Evolutionary conservation across 2,329 filamentous ascomycete species (phyloP).

Genomic region (Aureobasidium zeae): DNA sequence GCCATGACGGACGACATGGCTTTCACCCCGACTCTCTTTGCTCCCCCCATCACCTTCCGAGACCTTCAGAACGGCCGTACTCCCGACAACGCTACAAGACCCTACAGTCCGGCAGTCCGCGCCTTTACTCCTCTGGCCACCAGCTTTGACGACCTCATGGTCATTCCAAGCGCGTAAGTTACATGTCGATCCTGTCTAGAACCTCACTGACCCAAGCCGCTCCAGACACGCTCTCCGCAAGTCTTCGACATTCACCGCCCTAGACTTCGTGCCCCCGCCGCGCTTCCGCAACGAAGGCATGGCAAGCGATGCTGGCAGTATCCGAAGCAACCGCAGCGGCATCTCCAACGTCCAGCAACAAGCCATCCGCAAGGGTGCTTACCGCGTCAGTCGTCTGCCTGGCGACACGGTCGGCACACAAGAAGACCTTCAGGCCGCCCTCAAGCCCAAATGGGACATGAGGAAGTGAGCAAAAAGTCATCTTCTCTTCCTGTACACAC

Average conservation of each 20-base stretch:
- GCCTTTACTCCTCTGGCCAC: constrained; percentile 70
- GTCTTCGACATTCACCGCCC: constrained; percentile 64
- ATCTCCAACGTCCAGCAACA: constrained; percentile 61
- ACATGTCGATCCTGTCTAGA: constrained; percentile 23
- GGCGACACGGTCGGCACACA: constrained; percentile 71
- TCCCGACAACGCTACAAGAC: constrained; percentile 51
- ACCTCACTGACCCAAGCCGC: neutral
- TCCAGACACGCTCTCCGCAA: constrained; percentile 62
- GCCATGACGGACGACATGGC: constrained; percentile 63
- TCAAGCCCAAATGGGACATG: constrained; percentile 50
- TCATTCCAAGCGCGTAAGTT: constrained; percentile 85
- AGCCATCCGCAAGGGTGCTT: constrained; percentile 72
- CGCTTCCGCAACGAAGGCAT: constrained; percentile 56
- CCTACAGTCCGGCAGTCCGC: constrained; percentile 66
- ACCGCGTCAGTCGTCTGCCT: constrained; percentile 76
- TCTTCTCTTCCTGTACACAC: too few relatives aligned
- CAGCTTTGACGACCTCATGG: constrained; percentile 75
- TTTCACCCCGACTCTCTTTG: constrained; percentile 72
- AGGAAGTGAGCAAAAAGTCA: too few relatives aligned
- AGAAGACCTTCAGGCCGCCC: constrained; percentile 52
- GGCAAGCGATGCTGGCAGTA: constrained; percentile 39
- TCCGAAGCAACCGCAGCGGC: constrained; percentile 64
- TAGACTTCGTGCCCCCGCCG: constrained; percentile 73
- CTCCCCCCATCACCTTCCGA: constrained; percentile 55
- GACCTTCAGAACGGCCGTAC: constrained; percentile 59